Conservation (phyloP, 768 basidiomycete species). For the Hypholoma fasciculare region DNA sequence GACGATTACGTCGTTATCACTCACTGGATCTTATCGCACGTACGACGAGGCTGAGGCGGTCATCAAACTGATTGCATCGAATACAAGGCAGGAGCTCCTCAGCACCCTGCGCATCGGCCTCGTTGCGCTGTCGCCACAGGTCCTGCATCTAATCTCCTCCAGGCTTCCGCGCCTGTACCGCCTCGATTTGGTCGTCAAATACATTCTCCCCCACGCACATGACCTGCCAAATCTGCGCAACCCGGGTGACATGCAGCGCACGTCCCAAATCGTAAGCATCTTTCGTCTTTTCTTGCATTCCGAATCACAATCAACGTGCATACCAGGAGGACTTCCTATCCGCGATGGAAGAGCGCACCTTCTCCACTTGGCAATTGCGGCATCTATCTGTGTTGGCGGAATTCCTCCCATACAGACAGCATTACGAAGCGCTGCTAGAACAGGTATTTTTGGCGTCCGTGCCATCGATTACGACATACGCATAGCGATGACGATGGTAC, state of each 20-base stretch:
- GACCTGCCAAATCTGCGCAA: conserved; percentile 11
- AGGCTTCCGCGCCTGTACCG: conserved; percentile 32
- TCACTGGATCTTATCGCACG: conserved; percentile 40
- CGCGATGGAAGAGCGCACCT: conserved; percentile 32
- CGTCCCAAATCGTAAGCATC: conserved; percentile 28
- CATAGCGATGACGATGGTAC: background rate
- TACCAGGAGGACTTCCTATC: conserved; percentile 31
- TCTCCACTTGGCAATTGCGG: conserved; percentile 32
- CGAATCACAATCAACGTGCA: conserved; percentile 1
- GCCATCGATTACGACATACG: conserved; percentile 26
- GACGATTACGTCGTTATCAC: conserved; percentile 33
- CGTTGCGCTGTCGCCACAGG: conserved; percentile 39
- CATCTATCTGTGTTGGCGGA: conserved; percentile 32
- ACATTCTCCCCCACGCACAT: conserved; percentile 32
- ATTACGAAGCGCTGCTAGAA: conserved; percentile 29
- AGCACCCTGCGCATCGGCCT: conserved; percentile 37
- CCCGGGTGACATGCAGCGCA: conserved; percentile 17
- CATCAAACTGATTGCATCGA: conserved; percentile 21
- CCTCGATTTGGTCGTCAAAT: conserved; percentile 39
- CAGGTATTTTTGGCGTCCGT: conserved; percentile 33
- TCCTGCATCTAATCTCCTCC: conserved; percentile 40
- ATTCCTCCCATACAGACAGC: conserved; percentile 28
- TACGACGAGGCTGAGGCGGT: conserved; percentile 35
- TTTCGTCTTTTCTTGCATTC: background rate
- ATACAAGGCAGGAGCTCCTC: conserved; percentile 21